phyloP scores from a whole-genome alignment of 2,329 filamentous ascomycete species.

The Exophiala spinifera region DNA sequence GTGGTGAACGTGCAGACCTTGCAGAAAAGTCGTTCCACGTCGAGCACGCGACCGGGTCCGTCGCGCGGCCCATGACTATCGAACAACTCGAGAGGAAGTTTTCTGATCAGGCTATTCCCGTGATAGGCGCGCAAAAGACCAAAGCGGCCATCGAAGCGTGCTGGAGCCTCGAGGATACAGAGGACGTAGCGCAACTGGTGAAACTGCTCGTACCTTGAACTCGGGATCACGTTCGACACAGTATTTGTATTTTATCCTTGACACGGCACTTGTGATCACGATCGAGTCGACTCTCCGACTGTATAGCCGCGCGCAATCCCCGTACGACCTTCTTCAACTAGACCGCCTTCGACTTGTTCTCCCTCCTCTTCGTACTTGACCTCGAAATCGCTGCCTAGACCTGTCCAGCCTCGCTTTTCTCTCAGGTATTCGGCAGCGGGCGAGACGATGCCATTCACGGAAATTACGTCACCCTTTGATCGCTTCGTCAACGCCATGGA shows the following conservation, averaged over 20 bases:
- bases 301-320: slow-evolving; percentile 87
- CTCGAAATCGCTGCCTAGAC: slow-evolving; percentile 80
- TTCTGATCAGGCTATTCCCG: slow-evolving; percentile 42
- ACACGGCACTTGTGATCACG: slow-evolving; percentile 5
- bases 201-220: background rate
- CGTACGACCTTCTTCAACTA: slow-evolving; percentile 79
- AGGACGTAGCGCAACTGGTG: background rate
- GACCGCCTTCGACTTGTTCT: slow-evolving; percentile 56
- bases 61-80: slow-evolving; percentile 48
- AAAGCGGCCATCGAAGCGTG: slow-evolving; percentile 1
- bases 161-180: slow-evolving; percentile 2
- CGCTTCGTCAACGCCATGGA: slow-evolving; percentile 61
- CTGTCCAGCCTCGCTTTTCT: slow-evolving; percentile 83
- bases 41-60: slow-evolving; percentile 50
- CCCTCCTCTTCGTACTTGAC: slow-evolving; percentile 54
- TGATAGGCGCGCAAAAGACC: slow-evolving; percentile 39
- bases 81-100: slow-evolving; percentile 49
- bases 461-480: slow-evolving; percentile 65
- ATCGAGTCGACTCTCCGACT: slow-evolving; percentile 51
- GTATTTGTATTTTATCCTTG: background rate
- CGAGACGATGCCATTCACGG: slow-evolving; percentile 81
- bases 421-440: slow-evolving; percentile 86
- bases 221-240: too few relatives aligned
- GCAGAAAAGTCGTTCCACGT: slow-evolving; percentile 44
- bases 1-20: too few relatives aligned